Evolutionary conservation across 2,329 filamentous ascomycete genomes (phyloP), one percentile per base, ranked within the genome.

Genomic region (Monosporascus sp.): DNA sequence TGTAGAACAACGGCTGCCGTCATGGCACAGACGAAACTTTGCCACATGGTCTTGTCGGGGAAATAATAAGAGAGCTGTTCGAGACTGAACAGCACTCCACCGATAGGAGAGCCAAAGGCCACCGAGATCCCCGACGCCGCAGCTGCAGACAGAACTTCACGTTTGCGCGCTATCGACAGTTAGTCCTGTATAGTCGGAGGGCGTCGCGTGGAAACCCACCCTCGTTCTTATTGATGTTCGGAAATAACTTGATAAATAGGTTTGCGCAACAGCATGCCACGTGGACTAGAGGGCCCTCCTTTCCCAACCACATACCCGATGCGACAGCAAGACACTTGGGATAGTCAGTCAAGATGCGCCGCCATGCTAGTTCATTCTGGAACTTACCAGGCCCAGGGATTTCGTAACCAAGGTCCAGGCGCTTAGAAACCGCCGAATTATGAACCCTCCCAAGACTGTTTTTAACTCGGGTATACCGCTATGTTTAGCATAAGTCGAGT

Each of bases 11-110:
- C 90, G 18, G 94, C 93, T 17, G 92, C 94, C n/a, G 96, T 90
- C 92, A 97, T 97, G 67, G 94, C 94, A 64, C 94, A 97, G 41
- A 99, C 94, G 66, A 99, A 99, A 64, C 91, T 96, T 69, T 97
- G 94, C 94, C 94, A 99, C 94, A 99, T 97, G 9, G 94, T 97
- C 72, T 97, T 97, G 72, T 97, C 93, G 0, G 94, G 93, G 62
- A 97, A 97, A 70, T 97, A 97, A 69, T 97, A 97, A 1, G 91
- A 96, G 3, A 97, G 77, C 80, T 96, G 90, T 82, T 96, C 93
- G n/a, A 97, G 81, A 71, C 90, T 95, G 75, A 97, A 97, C 20
- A 97, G 74, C 22, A 97, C 93, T 47, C 93, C 93, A 11, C 93
- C 94, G 52, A 97, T 96, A 8, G 92, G 92, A 6, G 92, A 90